phyloP scores from a whole-genome alignment of 2,329 filamentous ascomycete species.

The Sclerotinia spermophila region DNA sequence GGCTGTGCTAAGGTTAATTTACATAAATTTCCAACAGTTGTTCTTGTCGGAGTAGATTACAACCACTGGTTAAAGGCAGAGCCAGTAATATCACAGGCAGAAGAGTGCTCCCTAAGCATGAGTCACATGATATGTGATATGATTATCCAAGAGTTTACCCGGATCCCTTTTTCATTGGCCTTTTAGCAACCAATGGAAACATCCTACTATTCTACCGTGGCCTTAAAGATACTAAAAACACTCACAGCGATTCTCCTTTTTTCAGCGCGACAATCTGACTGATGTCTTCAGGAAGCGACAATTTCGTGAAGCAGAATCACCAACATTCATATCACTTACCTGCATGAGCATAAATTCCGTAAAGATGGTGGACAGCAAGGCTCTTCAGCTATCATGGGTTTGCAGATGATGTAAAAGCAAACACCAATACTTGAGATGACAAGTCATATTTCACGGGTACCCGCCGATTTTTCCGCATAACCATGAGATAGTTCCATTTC shows the following conservation, averaged over 20 bases:
- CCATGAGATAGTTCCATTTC: background rate
- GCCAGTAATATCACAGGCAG: background rate
- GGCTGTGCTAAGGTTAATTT: background rate
- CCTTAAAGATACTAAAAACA: background rate
- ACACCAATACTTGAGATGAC: background rate
- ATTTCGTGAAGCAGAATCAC: background rate
- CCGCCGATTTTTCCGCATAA: background rate
- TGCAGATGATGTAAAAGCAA: background rate
- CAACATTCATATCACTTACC: background rate
- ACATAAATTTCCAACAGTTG: background rate
- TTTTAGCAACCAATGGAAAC: background rate
- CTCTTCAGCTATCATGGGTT: background rate
- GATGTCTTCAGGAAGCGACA: background rate
- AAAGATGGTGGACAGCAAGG: background rate
- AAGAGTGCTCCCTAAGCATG: background rate
- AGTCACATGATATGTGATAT: background rate
- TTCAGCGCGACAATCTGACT: no score
- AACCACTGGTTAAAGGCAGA: no score
- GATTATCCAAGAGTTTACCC: background rate
- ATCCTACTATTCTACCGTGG: background rate
- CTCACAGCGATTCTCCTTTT: background rate
- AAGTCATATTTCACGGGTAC: conserved; percentile 1
- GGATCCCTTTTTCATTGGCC: no score
- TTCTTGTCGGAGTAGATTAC: background rate
- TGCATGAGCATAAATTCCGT: background rate